Percentiles rank a stretch among this genome's conserved stretches.
phyloP scores from a whole-genome alignment of 257 asterid genomes.

The Handroanthus guayacan region DNA sequence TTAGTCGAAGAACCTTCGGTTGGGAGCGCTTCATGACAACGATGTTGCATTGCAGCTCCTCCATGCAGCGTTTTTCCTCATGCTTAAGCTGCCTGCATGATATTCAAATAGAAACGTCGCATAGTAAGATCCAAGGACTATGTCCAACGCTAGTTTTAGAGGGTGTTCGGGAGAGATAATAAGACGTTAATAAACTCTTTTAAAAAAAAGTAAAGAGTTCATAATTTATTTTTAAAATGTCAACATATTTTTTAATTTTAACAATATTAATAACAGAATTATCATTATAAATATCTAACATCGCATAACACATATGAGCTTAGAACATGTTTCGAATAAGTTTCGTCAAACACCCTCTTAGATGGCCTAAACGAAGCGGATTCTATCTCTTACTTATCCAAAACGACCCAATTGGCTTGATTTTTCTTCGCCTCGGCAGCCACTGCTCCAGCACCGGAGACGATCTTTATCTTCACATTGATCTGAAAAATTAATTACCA shows the following conservation, averaged over 20 bases:
- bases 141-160: background rate
- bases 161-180: no score
- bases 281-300: no score
- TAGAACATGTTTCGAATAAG: no score
- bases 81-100: slow-evolving; percentile 79
- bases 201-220: no score
- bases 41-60: slow-evolving; percentile 94
- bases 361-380: background rate
- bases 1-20: slow-evolving; percentile 90
- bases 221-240: no score
- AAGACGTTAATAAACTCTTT: no score
- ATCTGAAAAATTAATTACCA: slow-evolving; percentile 54
- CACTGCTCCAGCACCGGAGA: slow-evolving; percentile 82
- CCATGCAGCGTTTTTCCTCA: slow-evolving; percentile 90
- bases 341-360: no score
- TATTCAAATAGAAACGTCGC: slow-evolving; percentile 9
- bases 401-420: slow-evolving; percentile 95
- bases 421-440: slow-evolving; percentile 90
- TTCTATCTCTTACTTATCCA: slow-evolving; percentile 72
- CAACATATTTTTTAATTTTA: no score
- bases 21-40: slow-evolving; percentile 92
- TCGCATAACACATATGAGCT: no score
- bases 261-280: no score
- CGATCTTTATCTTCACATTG: slow-evolving; percentile 88
- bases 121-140: background rate